Base-by-base conservation (phyloP, 352 stramenopile species). In the Blastocystis sp. region DNA sequence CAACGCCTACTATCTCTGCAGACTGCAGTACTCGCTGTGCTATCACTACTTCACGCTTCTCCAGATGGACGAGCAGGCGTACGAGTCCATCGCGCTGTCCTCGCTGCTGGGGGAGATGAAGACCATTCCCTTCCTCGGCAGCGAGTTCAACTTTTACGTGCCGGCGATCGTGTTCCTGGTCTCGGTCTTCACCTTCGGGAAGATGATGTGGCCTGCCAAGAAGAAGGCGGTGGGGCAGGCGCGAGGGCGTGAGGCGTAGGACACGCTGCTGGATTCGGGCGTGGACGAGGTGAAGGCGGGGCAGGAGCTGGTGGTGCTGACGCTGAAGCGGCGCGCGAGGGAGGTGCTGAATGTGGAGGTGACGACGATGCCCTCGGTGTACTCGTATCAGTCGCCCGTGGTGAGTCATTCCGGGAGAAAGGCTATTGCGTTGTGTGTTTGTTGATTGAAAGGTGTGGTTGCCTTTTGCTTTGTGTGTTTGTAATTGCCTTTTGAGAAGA, bases 121-220 rank as follows among this genome's bases (percentile, higher is more conserved):
- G 38, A 88, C 78, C 2, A 61, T 88, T 23, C 70, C 70, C 34
- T 88, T 88, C n/a, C 48, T 88, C 28, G 78, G 78, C 2, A 62
- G 62, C n/a, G 67, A 76, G 40, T 88, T 88, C 62, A 88, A 88
- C 60, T 66, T 56, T 1, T 76, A 88, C 53, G 70, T 88, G 67
- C 78, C 78, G 11, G 48, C 45, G 14, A 60, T 88, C 23, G 28
- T 88, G 28, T 69, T 88, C 3, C 48, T 88, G 45, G 45, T 71
- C 28, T 88, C 78, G 14, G 10, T 88, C 9, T 62, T 88, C 23
- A 84, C 74, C 34, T 40, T 84, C 14, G 34, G 21, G 59, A 41
- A 52, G 52, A 84, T 84, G 74, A 19, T 70, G 41, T 62, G 74
- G 21, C 28, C 14, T 2, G 19, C 23, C 2, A 23, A 21, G 43